Conservation (phyloP, 2,329 filamentous ascomycete genomes). For the Neopestalotiopsis clavispora region DNA sequence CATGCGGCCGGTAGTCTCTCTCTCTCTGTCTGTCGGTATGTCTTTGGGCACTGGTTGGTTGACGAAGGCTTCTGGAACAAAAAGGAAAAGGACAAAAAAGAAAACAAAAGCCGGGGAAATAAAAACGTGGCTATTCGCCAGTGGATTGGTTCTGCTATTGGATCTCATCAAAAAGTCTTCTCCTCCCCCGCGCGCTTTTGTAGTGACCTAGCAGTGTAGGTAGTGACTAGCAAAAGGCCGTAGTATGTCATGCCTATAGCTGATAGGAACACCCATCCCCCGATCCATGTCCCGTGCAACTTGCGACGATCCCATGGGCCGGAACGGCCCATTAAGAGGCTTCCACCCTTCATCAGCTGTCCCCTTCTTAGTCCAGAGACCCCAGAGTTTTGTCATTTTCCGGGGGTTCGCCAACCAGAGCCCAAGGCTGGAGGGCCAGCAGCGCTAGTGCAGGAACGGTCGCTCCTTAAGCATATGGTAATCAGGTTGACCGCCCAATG, state of each 20-base stretch:
- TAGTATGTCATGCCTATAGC: neutral
- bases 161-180: neutral
- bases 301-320: slow-evolving; percentile 4
- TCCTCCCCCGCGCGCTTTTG: neutral
- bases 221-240: neutral
- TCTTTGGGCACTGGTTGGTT: neutral
- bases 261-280: neutral
- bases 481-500: slow-evolving; percentile 13
- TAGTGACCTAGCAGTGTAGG: neutral
- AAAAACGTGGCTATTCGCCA: slow-evolving; percentile 4
- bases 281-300: slow-evolving; percentile 3
- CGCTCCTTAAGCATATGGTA: slow-evolving; percentile 8
- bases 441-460: slow-evolving; percentile 16
- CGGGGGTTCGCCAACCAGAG: neutral
- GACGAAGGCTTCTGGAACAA: slow-evolving; percentile 7
- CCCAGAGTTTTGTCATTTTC: neutral
- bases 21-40: neutral
- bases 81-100: neutral
- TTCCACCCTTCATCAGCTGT: slow-evolving; percentile 11
- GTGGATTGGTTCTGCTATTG: neutral
- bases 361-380: neutral
- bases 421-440: neutral
- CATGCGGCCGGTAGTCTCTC: neutral
- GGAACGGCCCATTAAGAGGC: slow-evolving; percentile 14
- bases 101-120: neutral